Conservation (phyloP, 306 rosid genomes). For the Abrus pulchellus region DNA sequence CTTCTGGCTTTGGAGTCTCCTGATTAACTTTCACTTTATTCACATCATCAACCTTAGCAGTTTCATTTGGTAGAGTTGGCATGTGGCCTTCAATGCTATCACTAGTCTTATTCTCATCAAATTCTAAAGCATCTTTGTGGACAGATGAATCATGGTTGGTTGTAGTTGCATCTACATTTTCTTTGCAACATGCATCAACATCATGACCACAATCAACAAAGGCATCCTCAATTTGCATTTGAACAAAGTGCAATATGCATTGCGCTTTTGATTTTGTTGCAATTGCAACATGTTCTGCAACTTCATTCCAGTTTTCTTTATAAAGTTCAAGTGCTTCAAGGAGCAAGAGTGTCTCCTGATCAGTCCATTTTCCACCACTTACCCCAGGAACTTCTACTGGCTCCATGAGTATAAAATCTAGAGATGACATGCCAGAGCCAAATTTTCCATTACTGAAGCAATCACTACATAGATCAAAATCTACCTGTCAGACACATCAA, state of each 20-base stretch:
- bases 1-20: slow-evolving; percentile 58
- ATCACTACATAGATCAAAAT: slow-evolving; percentile 78
- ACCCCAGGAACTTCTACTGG: slow-evolving; percentile 75
- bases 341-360: slow-evolving; percentile 88
- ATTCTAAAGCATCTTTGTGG: slow-evolving; percentile 58
- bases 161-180: slow-evolving; percentile 57
- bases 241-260: slow-evolving; percentile 84
- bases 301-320: slow-evolving; percentile 88
- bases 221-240: slow-evolving; percentile 85
- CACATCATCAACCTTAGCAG: slow-evolving; percentile 57
- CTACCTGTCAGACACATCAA: slow-evolving; percentile 71
- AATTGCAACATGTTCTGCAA: slow-evolving; percentile 88
- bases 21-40: slow-evolving; percentile 49
- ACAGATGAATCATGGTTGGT: slow-evolving; percentile 57
- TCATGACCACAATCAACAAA: slow-evolving; percentile 65
- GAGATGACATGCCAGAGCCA: slow-evolving; percentile 73
- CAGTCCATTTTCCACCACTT: slow-evolving; percentile 89
- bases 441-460: slow-evolving; percentile 82
- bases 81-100: slow-evolving; percentile 55
- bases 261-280: slow-evolving; percentile 89
- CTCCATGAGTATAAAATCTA: slow-evolving; percentile 85
- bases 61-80: slow-evolving; percentile 51
- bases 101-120: slow-evolving; percentile 51
- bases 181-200: slow-evolving; percentile 58
- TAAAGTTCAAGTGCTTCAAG: slow-evolving; percentile 86